Conservation (phyloP, 441 rosid species). For the Mallotus japonicus region DNA sequence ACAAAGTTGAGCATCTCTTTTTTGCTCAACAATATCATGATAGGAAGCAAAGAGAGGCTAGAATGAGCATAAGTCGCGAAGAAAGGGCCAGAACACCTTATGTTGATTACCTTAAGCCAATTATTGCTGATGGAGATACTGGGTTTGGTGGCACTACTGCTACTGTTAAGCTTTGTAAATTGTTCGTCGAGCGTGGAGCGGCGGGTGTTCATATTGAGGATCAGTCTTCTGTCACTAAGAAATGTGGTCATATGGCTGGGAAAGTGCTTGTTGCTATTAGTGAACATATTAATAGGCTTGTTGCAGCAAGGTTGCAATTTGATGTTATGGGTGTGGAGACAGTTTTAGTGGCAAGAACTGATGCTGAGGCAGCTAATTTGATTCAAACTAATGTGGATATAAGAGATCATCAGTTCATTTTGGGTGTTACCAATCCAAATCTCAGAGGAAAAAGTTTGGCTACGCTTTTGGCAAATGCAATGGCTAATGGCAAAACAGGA, state of each 20-base stretch:
- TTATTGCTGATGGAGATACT: slow-evolving; percentile 92
- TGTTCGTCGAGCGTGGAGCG: slow-evolving; percentile 89
- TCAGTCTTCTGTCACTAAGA: slow-evolving; percentile 89
- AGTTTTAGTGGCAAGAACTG: slow-evolving; percentile 80
- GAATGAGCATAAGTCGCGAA: slow-evolving; percentile 84
- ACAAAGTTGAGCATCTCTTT: slow-evolving; percentile 87
- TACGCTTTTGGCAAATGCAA: slow-evolving; percentile 59
- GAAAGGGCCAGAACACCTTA: slow-evolving; percentile 82
- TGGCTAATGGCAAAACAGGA: slow-evolving; percentile 73
- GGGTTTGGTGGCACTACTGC: slow-evolving; percentile 94
- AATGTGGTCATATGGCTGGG: slow-evolving; percentile 96
- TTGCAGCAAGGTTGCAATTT: slow-evolving; percentile 88
- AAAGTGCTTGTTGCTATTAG: slow-evolving; percentile 87
- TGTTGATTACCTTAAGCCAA: slow-evolving; percentile 82
- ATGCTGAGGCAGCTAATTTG: slow-evolving; percentile 77
- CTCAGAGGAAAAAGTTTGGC: slow-evolving; percentile 65
- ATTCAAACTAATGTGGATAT: slow-evolving; percentile 80
- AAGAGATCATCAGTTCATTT: slow-evolving; percentile 85
- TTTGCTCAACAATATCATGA: slow-evolving; percentile 93
- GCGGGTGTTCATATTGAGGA: slow-evolving; percentile 96
- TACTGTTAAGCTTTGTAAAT: slow-evolving; percentile 89
- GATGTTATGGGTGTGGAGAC: slow-evolving; percentile 96
- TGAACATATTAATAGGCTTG: slow-evolving; percentile 86
- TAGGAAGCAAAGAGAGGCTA: slow-evolving; percentile 81
- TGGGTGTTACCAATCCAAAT: slow-evolving; percentile 77